Evolutionary conservation across 2,329 filamentous ascomycete species (phyloP).

Genomic region (Botrytis paeoniae): DNA sequence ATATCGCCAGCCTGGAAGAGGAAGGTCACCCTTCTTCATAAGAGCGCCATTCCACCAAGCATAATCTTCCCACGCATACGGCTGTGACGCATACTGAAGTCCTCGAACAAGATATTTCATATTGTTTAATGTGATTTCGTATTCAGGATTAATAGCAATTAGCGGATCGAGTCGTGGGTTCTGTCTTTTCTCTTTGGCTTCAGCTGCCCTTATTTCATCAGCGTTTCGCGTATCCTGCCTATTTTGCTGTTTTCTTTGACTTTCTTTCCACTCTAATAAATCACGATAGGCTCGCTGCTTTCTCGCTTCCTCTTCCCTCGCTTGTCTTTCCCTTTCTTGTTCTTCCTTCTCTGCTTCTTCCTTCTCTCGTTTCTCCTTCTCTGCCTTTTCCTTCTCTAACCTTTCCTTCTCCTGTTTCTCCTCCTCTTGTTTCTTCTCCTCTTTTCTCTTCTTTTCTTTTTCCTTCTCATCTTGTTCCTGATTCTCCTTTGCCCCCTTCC

Average conservation of each 20-base stretch:
- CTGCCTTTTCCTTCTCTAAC: not conserved
- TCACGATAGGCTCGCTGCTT: rapidly evolving
- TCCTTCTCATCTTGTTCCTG: not conserved
- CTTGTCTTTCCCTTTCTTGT: not conserved
- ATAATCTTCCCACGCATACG: not conserved
- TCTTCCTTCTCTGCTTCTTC: too few relatives aligned
- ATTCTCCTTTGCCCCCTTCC: not conserved
- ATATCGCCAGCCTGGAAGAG: rapidly evolving
- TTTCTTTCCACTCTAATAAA: rapidly evolving
- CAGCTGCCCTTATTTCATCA: too few relatives aligned
- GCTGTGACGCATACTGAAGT: too few relatives aligned
- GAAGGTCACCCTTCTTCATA: not conserved
- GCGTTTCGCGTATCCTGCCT: too few relatives aligned
- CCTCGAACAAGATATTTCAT: too few relatives aligned
- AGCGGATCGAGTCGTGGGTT: too few relatives aligned
- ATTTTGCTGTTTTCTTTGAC: too few relatives aligned
- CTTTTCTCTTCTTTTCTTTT: not conserved
- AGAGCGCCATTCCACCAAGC: not conserved
- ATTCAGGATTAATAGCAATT: too few relatives aligned
- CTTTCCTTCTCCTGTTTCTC: not conserved
- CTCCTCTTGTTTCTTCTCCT: too few relatives aligned
- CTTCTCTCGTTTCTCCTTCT: too few relatives aligned
- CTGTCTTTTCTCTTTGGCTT: too few relatives aligned
- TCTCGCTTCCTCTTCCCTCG: not conserved
- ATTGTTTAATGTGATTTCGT: rapidly evolving